These are phyloP conservation scores for Suhomyces atakaporum DNA, from an alignment of 1,139 yeast genomes.

Conservation along the genomic window DNA sequence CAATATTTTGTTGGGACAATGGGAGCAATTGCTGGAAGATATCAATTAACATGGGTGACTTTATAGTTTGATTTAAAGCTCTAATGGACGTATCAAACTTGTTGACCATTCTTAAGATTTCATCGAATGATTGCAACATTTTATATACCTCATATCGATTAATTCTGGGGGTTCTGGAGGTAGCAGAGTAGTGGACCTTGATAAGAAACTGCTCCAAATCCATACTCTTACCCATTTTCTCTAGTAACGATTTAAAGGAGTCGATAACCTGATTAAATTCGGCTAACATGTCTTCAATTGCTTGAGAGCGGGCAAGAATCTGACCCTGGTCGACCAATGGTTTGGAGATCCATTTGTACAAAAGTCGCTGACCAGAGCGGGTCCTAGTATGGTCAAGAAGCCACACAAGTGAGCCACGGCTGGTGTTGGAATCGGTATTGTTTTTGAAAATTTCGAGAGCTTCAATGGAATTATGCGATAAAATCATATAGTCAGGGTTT, in stretches of 20 bases:
- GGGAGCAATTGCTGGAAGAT: conserved; percentile 28
- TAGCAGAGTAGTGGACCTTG: conserved; percentile 61
- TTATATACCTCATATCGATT: conserved; percentile 66
- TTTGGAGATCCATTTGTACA: conserved; percentile 70
- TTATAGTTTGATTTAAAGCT: conserved; percentile 12
- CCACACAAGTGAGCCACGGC: conserved; percentile 75
- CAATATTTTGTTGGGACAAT: conserved; percentile 16
- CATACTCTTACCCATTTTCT: conserved; percentile 27
- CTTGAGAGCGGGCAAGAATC: conserved; percentile 63
- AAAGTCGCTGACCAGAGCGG: conserved; percentile 66
- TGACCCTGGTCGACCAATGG: conserved; percentile 60
- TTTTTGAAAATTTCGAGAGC: conserved; percentile 76
- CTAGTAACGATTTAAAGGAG: conserved; percentile 46
- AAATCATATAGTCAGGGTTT: conserved; percentile 56
- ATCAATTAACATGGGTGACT: conserved; percentile 27
- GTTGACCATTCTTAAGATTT: conserved; percentile 32
- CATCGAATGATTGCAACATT: conserved; percentile 54
- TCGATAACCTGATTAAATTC: conserved; percentile 54
- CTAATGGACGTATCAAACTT: conserved; percentile 28
- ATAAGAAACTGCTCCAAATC: conserved; percentile 72
- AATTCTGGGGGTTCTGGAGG: conserved; percentile 43
- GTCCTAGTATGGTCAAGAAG: conserved; percentile 79
- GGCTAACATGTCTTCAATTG: conserved; percentile 60
- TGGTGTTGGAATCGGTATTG: conserved; percentile 51
- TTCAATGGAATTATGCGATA: conserved; percentile 67